Conservation (phyloP, 192 early-diverging fungal species). For the Coemansia sp. region DNA sequence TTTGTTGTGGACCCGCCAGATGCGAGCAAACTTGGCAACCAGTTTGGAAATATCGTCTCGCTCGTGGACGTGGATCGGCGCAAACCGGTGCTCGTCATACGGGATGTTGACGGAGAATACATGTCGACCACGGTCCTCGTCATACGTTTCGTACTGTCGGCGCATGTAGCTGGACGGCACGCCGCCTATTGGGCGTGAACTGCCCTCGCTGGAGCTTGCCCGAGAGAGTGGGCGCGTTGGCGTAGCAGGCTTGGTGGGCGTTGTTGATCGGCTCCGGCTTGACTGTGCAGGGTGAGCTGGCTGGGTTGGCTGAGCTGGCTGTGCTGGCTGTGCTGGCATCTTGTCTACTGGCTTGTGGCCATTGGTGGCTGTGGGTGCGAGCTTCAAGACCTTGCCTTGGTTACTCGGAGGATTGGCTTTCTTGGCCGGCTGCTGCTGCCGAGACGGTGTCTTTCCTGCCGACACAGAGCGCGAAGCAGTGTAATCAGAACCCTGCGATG, state of each 20-base stretch:
- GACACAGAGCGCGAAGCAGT: not conserved
- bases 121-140: conserved; percentile 49
- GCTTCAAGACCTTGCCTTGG: not conserved
- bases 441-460: not conserved
- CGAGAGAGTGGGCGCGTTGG: conserved; percentile 18
- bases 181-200: not conserved
- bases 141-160: conserved; percentile 44
- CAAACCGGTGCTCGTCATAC: conserved; percentile 37
- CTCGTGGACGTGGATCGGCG: conserved; percentile 52
- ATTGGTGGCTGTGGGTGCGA: conserved; percentile 4
- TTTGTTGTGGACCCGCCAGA: conserved; percentile 47
- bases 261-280: conserved; percentile 18
- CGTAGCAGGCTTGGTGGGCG: conserved; percentile 24
- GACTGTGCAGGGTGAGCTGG: conserved; percentile 3
- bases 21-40: conserved; percentile 45
- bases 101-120: conserved; percentile 45
- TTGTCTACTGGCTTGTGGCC: conserved; percentile 5
- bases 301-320: not conserved
- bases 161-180: conserved; percentile 28
- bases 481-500: not conserved
- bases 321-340: not conserved
- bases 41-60: conserved; percentile 38
- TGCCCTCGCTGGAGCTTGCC: conserved; percentile 42
- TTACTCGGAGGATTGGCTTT: not conserved
- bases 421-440: not conserved